These are phyloP conservation scores for Lophium mytilinum DNA, from an alignment of 495 filamentous ascomycete genomes.

Conservation along the genomic window DNA sequence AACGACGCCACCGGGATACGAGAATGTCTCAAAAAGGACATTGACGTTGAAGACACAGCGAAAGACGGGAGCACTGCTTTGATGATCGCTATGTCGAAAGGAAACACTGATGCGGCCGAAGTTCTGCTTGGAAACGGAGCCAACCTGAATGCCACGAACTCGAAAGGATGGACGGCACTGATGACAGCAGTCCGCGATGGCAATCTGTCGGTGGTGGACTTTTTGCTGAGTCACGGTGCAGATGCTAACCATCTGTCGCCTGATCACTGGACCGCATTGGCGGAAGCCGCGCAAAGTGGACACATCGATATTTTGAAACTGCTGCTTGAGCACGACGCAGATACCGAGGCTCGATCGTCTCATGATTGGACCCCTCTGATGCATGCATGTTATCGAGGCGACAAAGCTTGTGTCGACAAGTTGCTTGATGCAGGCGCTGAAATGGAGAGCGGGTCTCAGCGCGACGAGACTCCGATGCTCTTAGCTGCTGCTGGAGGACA, in stretches of 20 bases:
- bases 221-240: conserved; percentile 4
- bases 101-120: not conserved
- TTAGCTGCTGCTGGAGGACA: not conserved
- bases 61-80: conserved; percentile 1
- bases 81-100: not conserved
- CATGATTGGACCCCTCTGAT: conserved; percentile 9
- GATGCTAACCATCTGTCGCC: conserved; percentile 10
- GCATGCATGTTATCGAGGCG: conserved; percentile 4
- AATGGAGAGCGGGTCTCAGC: not conserved
- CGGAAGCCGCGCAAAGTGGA: conserved; percentile 2
- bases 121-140: conserved; percentile 1
- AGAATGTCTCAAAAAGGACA: not conserved
- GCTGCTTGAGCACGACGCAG: not conserved
- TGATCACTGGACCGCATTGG: conserved; percentile 5
- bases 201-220: not conserved
- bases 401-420: not conserved
- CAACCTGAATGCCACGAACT: conserved; percentile 3
- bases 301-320: not conserved
- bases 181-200: not conserved
- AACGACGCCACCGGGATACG: too few species aligned
- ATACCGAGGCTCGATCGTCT: not conserved
- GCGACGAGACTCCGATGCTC: conserved; percentile 4
- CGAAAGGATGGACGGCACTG: not conserved
- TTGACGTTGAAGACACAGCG: conserved; percentile 1
- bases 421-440: not conserved